Base-by-base conservation (phyloP, 2,329 filamentous ascomycete species). In the Hypoxylon rubiginosum region DNA sequence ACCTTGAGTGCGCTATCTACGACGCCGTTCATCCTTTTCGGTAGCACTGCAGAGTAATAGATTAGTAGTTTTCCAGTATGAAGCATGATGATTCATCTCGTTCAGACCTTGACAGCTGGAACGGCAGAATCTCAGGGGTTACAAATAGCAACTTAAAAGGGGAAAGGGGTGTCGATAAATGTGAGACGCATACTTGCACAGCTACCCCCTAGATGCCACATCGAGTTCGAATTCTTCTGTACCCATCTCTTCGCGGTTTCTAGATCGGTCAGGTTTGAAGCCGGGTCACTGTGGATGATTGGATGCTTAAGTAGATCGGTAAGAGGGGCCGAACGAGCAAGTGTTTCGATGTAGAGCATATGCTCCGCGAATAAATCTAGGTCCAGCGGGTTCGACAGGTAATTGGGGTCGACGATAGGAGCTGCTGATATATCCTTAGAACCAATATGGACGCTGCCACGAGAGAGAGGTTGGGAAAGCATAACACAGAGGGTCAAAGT, bases 1-100 rank as follows among this genome's bases (percentile, higher is more conserved):
- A 81, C 79, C 36, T 58, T 70, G 54, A 80, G 61, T 21, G 71
- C 71, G 9, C 70, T 65, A 52, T 78, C 76, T 1, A 81, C 78
- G 36, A 80, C 78, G 15, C 78, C 77, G 7, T 41, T 41, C 36
- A 41, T 41, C 11, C 13, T n/a, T 41, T 41, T 41, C 13, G 36
- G 36, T 11, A 41, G 13, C 36, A 41, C 36, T 41, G 4, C 13
- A 41, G 13, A 4, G 13, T 11, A 41, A 41, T 41, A 11, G 7
- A 11, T 41, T 11, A 41, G 36, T 41, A 41, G 36, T 41, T 10
- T 5, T 32, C 77, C 76, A 41, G 73, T 74, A n/a, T n/a, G n/a
- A n/a, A n/a, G n/a, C n/a, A n/a, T n/a, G n/a, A n/a, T n/a, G n/a
- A n/a, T n/a, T n/a, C n/a, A n/a, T n/a, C n/a, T n/a, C n/a, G n/a